Evolutionary conservation across 768 basidiomycete genomes (phyloP).

Genomic region (Tulasnella calospora): DNA sequence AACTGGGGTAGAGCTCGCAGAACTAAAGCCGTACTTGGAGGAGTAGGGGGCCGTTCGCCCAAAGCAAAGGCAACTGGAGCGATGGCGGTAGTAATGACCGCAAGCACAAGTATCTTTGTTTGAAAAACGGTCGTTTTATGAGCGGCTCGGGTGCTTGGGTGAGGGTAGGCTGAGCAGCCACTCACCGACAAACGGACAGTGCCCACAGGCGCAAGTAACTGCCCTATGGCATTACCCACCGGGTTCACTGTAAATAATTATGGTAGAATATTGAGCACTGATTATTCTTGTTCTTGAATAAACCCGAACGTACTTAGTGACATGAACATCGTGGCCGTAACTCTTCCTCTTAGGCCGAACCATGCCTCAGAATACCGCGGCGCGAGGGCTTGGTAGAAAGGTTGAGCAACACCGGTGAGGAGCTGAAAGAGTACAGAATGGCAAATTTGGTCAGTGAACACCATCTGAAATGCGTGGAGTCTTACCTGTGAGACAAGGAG

Average conservation of each 20-base stretch:
- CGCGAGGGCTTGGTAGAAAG: constrained; percentile 69
- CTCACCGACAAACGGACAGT: constrained; percentile 54
- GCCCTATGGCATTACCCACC: constrained; percentile 66
- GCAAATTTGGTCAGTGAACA: background rate
- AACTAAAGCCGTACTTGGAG: constrained; percentile 59
- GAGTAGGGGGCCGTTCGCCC: constrained; percentile 58
- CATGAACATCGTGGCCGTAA: constrained; percentile 67
- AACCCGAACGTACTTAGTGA: constrained; percentile 39
- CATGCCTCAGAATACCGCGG: constrained; percentile 79
- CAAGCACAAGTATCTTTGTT: constrained; percentile 44
- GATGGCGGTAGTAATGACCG: constrained; percentile 61
- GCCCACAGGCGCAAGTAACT: constrained; percentile 62
- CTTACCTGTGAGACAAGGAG: constrained; percentile 67
- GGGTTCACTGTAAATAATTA: constrained; percentile 55
- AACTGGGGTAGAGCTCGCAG: background rate
- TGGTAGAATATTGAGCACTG: background rate
- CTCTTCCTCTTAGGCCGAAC: constrained; percentile 72
- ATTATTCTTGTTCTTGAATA: background rate
- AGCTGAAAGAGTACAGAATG: constrained; percentile 40
- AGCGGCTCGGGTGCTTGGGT: background rate
- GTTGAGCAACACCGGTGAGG: constrained; percentile 60
- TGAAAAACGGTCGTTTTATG: background rate
- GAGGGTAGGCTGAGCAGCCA: constrained; percentile 32
- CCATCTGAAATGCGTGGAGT: background rate
- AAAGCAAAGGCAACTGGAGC: constrained; percentile 59